Conservation (phyloP, 306 rosid species). For the Sindora glabra region DNA sequence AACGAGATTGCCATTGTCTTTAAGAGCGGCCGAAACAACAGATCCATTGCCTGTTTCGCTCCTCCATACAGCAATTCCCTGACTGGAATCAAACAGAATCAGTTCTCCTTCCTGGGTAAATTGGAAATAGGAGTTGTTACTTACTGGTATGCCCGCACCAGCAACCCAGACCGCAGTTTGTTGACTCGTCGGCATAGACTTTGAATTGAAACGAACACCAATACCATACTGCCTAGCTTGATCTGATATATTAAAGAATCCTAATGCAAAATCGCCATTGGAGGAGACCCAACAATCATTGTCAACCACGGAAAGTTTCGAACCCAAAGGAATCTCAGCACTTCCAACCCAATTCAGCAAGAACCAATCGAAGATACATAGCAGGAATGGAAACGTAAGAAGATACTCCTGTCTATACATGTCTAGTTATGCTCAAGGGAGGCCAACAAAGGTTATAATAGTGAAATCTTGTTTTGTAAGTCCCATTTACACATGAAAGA, state of each 20-base stretch:
- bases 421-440: constrained; percentile 17
- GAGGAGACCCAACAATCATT: constrained; percentile 56
- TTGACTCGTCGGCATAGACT: constrained; percentile 39
- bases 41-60: constrained; percentile 34
- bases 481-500: constrained; percentile 7
- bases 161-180: constrained; percentile 60
- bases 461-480: constrained; percentile 2
- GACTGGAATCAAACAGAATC: constrained; percentile 43
- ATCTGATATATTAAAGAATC: constrained; percentile 47
- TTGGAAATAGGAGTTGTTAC: constrained; percentile 53
- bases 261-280: constrained; percentile 69
- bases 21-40: constrained; percentile 53
- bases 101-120: constrained; percentile 53
- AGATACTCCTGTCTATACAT: constrained; percentile 42
- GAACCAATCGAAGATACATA: constrained; percentile 31
- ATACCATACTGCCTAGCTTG: constrained; percentile 44
- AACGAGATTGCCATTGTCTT: constrained; percentile 67
- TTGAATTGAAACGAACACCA: constrained; percentile 62
- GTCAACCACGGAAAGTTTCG: constrained; percentile 45
- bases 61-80: constrained; percentile 35
- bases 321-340: constrained; percentile 58
- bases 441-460: constrained; percentile 6
- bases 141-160: constrained; percentile 46
- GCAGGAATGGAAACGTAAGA: constrained; percentile 24
- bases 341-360: constrained; percentile 29